Evolutionary conservation across 2,329 filamentous ascomycete species (phyloP), one percentile per base, ranked within the genome.

Genomic region (Diatrype stigma): DNA sequence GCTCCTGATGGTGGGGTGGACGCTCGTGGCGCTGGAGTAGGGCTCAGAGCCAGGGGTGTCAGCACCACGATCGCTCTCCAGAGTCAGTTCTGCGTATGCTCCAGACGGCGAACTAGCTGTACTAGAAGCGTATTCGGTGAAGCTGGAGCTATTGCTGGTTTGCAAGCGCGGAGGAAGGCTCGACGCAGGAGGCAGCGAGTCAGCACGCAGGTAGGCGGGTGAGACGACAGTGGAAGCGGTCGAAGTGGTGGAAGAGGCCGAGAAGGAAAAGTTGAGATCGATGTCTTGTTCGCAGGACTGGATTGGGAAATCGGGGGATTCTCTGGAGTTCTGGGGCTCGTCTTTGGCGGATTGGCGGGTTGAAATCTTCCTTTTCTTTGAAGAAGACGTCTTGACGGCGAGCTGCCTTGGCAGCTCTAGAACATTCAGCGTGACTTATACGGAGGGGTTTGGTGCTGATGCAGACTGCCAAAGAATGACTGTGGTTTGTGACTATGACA

Each of bases 371-470:
- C 82, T 79, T 82, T 86, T 86, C 82, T 86, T 86, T 79, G 74
- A 77, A 75, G 81, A 85, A 82, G 82, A 85, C 83, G 83, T 86
- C 71, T 79, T 86, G 83, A 80, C 76, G 69, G 77, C 73, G 83
- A 86, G 83, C 83, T 85, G 82, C 82, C 68, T 68, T 61, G 63
- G 80, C 80, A 84, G 80, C 80, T 84, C 80, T 70, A 63, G 65
- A 59, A 51, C 57, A 61, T 56, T 60, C 45, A 49, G 50, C 44
- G 49, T 37, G 23, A 44, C 16, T 19, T 44, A 12, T 44, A 23
- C 11, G 22, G 7, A 44, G 26, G 6, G 6, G 6, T 44, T 21
- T 47, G 51, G 47, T 51, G 48, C 49, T 55, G 55, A 48, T 49
- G 51, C 46, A 47, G 53, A 50, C 44, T 45, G 48, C 56, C 21